Evolutionary conservation across 805 yeast genomes (phyloP), one percentile per base, ranked within the genome.

Genomic region (Candida tallmaniae): DNA sequence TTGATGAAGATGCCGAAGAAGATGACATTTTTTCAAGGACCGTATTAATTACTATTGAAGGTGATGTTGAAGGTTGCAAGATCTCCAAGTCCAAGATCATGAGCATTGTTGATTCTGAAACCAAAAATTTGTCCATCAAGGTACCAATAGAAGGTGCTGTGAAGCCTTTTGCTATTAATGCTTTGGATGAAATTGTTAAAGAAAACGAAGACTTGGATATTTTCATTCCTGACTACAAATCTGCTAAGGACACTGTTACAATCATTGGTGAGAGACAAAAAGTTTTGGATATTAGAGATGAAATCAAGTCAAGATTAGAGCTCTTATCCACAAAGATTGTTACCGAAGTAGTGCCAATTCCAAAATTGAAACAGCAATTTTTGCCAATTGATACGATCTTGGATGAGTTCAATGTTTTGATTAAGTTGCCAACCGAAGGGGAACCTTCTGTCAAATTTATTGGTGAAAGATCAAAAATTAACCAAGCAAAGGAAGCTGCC

Each of bases 51-150:
- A 62, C 77, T 18, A 65, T 89, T 36, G 82, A 76, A 40, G 97
- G 97, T 62, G 95, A 88, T 52, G 72, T 75, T 40, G 94, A 84
- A 54, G 88, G 96, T 36, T 83, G 84, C 47, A 73, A 70, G 43
- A 70, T 71, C 32, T 96, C 97, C 20, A 81, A 81, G 52, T 56
- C 63, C 23, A 76, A 70, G 52, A 87, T 90, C 44, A 46, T 76
- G 51, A 76, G 74, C 14, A 83, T 88, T 48, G 94, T 88, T 32
- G 72, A 75, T 50, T 84, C 83, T 50, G 80, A 83, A 49, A 81
- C 87, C 35, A 81, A 79, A 51, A 67, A 61, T 46, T 62, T 80
- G 37, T 60, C 73, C 7, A 54, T 73, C 21, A 75, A 65, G 47
- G 40, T 83, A 20, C 51, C 63, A n/a, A 66, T 83, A 25, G 59